Conservation (phyloP, 2,329 filamentous ascomycete genomes). For the Pseudomassariella vexata region DNA sequence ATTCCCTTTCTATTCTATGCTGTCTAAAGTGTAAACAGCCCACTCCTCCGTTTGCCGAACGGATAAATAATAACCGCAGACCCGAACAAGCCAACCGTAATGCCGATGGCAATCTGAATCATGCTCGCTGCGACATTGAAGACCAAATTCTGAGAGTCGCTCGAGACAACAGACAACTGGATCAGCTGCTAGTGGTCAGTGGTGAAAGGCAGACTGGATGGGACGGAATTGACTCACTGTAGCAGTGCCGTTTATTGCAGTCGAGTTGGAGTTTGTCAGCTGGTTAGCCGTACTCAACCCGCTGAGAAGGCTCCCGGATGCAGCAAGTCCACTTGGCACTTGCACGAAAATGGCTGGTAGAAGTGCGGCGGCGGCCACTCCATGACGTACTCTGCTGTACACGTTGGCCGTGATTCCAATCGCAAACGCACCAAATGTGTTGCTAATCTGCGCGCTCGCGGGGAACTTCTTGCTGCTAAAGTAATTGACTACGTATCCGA, state of each 20-base stretch:
- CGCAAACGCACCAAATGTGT: conserved; percentile 68
- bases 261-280: conserved; percentile 30
- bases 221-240: background rate
- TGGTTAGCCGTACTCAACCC: conserved; percentile 37
- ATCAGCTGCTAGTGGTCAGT: background rate
- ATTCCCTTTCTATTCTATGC: too few relatives aligned
- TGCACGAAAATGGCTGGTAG: conserved; percentile 44
- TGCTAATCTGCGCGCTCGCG: conserved; percentile 68
- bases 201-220: background rate
- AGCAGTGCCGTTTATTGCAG: background rate
- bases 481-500: conserved; percentile 72
- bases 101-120: conserved; percentile 56
- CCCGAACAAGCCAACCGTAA: conserved; percentile 55
- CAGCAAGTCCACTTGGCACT: conserved; percentile 41
- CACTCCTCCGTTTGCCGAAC: conserved; percentile 51
- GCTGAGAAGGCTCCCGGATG: conserved; percentile 39
- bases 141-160: conserved; percentile 5
- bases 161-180: background rate
- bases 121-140: conserved; percentile 53
- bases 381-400: conserved; percentile 57
- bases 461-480: conserved; percentile 62
- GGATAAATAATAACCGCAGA: conserved; percentile 51
- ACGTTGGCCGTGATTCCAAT: conserved; percentile 74
- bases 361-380: conserved; percentile 41
- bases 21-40: conserved; percentile 31